These are phyloP conservation scores for Colletotrichum salicis DNA, from an alignment of 2,329 filamentous ascomycete genomes.

Conservation along the genomic window DNA sequence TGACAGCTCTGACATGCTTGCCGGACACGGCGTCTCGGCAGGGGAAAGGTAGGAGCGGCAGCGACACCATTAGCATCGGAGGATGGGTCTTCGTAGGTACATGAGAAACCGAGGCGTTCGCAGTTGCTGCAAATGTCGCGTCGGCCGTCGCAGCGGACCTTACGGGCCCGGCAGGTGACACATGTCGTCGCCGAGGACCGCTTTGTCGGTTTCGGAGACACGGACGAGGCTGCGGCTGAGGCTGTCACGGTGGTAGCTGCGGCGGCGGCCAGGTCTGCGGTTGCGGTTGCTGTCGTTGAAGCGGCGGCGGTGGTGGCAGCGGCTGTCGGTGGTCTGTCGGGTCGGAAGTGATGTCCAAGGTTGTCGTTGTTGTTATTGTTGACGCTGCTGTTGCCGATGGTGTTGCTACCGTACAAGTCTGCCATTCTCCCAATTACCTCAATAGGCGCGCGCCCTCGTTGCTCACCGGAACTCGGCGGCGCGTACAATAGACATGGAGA, in stretches of 20 bases:
- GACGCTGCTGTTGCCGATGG: constrained; percentile 3
- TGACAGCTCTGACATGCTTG: constrained; percentile 69
- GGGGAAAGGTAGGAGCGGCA: constrained; percentile 30
- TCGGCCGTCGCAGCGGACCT: constrained; percentile 68
- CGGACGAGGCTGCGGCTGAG: constrained; percentile 32
- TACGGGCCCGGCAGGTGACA: constrained; percentile 64
- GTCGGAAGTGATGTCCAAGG: constrained; percentile 33
- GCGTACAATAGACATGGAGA: constrained; percentile 24
- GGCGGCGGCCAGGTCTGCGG: constrained; percentile 6
- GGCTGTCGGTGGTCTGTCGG: constrained; percentile 34
- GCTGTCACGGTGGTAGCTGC: constrained; percentile 24
- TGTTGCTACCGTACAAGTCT: constrained; percentile 27
- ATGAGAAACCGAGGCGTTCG: constrained; percentile 66
- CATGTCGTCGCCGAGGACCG: constrained; percentile 62
- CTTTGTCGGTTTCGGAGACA: constrained; percentile 43
- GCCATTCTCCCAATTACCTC: constrained; percentile 29
- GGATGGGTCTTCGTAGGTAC: constrained; percentile 64
- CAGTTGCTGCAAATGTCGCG: constrained; percentile 67
- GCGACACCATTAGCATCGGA: constrained; percentile 54
- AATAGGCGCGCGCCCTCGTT: constrained; percentile 15
- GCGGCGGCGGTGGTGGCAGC: constrained; percentile 8
- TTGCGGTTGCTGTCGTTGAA: not conserved
- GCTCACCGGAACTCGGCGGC: constrained; percentile 32
- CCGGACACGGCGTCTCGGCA: constrained; percentile 64
- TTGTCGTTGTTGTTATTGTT: constrained; percentile 26